Conservation (phyloP, 208 protist genomes). For the Trypanosoma cruzi region DNA sequence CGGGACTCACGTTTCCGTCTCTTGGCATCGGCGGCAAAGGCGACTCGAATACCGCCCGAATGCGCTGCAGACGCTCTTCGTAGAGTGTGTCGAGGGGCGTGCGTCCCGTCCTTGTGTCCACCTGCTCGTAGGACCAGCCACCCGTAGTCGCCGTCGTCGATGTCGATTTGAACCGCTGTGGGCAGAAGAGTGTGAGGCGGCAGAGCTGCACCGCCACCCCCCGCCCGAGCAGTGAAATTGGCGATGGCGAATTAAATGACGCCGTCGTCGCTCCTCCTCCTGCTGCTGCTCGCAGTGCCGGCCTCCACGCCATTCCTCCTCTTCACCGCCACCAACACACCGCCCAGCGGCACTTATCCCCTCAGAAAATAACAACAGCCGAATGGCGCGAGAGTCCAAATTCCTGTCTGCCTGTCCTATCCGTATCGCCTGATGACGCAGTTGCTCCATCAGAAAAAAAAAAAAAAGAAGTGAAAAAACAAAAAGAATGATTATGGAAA, state of each 20-base stretch:
- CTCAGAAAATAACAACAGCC: not conserved
- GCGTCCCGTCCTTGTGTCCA: slow-evolving; percentile 55
- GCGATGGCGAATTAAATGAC: not conserved
- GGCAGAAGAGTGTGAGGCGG: not conserved
- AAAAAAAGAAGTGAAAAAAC: not conserved
- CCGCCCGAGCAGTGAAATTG: not conserved
- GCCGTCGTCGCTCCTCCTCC: too few relatives aligned
- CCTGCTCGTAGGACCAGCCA: slow-evolving; percentile 62
- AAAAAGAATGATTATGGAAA: slow-evolving; percentile 30
- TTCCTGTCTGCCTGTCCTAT: too few relatives aligned
- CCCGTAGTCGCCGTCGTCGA: not conserved
- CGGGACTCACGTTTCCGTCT: slow-evolving; percentile 71
- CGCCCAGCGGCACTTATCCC: not conserved
- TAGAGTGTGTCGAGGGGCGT: slow-evolving; percentile 68
- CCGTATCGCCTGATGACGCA: too few relatives aligned
- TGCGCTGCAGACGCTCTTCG: slow-evolving; percentile 52
- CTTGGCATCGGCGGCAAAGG: slow-evolving; percentile 72
- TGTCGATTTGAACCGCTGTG: not conserved
- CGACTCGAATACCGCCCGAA: slow-evolving; percentile 60
- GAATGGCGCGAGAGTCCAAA: too few relatives aligned
- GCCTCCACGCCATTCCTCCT: not conserved
- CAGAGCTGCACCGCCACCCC: not conserved
- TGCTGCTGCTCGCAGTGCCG: not conserved
- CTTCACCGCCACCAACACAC: too few relatives aligned
- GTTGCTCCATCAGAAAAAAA: not conserved